Percentiles rank a stretch among this genome's conserved stretches.
Conservation (phyloP, 179 eudicot species). For the Kewa caespitosa region DNA sequence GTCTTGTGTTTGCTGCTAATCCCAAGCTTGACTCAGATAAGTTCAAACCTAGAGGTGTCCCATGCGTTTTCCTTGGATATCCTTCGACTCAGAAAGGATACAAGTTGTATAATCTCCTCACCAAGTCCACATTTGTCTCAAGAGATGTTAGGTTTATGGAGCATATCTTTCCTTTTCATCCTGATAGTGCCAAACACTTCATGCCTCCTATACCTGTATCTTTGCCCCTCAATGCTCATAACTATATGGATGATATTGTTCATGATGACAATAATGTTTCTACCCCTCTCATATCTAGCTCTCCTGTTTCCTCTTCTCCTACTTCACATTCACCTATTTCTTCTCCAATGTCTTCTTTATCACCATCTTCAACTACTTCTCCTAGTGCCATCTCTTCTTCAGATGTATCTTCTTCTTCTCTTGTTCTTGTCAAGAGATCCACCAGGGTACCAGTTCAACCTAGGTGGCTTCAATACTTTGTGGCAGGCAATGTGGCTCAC, state of each 20-base stretch:
- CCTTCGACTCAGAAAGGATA: not conserved
- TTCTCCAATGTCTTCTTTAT: too few species aligned
- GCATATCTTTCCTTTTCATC: not conserved
- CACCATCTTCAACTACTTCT: not conserved
- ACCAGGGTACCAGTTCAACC: too few species aligned
- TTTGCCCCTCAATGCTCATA: too few species aligned
- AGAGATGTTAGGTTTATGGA: not conserved
- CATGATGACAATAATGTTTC: too few species aligned
- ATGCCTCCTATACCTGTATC: too few species aligned
- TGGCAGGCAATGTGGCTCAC: too few species aligned
- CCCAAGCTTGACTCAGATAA: not conserved
- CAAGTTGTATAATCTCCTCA: not conserved
- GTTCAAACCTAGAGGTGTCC: not conserved
- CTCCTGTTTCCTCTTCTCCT: not conserved
- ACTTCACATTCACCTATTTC: not conserved
- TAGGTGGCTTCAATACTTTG: too few species aligned
- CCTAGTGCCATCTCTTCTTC: not conserved
- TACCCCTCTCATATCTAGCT: too few species aligned
- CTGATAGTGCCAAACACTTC: not conserved
- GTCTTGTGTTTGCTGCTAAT: not conserved
- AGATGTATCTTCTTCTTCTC: too few species aligned
- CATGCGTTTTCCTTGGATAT: not conserved
- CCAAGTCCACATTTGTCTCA: not conserved
- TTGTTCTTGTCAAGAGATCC: too few species aligned
- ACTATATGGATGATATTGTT: too few species aligned